Evolutionary conservation across 129 eudicot genomes (phyloP), one percentile per base, ranked within the genome.

Genomic region (Chrysanthemum seticuspe): DNA sequence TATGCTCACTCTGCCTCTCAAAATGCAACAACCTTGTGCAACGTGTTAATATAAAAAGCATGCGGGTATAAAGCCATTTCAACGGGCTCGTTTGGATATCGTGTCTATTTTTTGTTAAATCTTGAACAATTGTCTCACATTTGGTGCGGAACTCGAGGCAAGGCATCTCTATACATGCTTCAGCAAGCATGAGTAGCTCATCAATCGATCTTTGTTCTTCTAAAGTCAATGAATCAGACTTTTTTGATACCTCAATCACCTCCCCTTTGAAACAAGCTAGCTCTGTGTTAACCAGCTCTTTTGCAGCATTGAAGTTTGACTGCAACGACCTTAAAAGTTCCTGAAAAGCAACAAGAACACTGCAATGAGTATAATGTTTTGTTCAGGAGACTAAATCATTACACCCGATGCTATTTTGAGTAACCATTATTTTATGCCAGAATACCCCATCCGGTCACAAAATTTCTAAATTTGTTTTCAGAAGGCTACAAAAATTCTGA

Each of bases 11-110:
- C 74, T 86, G 87, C 82, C 80, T 91, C 85, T 88, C 96, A 76
- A 88, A 86, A 79, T 86, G 96, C 82, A 91, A 71, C 76, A 91
- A 78, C 70, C 92, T 91, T 23, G 97, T 91, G 70, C 97, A 91
- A 51, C 97, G 90, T 45, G 97, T 91, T 79, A 88, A 77, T 72
- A 91, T 91, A 81, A 86, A 91, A 72, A 91, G 95, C 84, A 88
- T 80, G 70, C 87, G 87, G 34, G 96, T 91, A 74, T 84, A 82
- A 49, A 88, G 83, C 87, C 94, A 81, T 83, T 84, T 91, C 74
- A 91, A 71, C 73, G 81, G 61, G 58, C 80, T 90, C 27, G 82
- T 59, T 78, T 86, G 85, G 64, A 88, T 84, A 73, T 69, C 84
- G 65, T 86, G 86, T 74, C 97, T 88, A 74, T 82, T 91, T 68